Percentiles rank a stretch among this genome's conserved stretches.
Conservation (phyloP, 768 basidiomycete genomes). For the Boletus sp. region DNA sequence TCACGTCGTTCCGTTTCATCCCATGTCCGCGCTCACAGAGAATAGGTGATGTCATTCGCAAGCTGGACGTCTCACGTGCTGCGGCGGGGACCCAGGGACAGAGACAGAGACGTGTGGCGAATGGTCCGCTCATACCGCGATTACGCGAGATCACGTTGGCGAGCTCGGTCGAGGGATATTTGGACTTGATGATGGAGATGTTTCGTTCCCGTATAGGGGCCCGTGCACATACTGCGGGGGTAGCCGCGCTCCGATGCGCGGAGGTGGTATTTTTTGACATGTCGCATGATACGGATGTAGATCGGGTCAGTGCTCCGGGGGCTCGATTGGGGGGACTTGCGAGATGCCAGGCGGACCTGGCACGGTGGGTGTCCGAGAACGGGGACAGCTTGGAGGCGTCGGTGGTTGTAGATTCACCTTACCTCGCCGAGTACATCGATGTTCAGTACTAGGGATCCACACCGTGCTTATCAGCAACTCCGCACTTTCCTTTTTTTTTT, state of each 20-base stretch:
- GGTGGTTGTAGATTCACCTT: constrained; percentile 5
- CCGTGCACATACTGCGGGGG: background rate
- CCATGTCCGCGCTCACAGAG: constrained; percentile 17
- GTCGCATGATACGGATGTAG: constrained; percentile 1
- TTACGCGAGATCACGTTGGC: constrained; percentile 17
- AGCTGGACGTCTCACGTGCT: constrained; percentile 1
- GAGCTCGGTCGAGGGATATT: constrained; percentile 9
- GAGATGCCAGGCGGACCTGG: background rate
- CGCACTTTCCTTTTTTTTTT: no score
- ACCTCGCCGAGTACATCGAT: constrained; percentile 10
- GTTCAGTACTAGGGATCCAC: background rate
- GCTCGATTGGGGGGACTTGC: background rate
- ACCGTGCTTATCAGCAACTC: background rate
- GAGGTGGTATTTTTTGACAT: constrained; percentile 11
- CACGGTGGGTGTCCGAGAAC: background rate
- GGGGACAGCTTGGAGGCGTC: constrained; percentile 2
- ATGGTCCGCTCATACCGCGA: background rate
- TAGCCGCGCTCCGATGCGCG: constrained; percentile 5
- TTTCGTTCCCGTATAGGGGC: constrained; percentile 6
- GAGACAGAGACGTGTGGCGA: background rate
- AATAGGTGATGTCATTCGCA: constrained; percentile 4
- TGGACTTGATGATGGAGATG: constrained; percentile 11
- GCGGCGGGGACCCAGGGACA: background rate
- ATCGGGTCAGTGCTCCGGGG: background rate
- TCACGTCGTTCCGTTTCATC: constrained; percentile 12